phyloP scores from a whole-genome alignment of 495 filamentous ascomycete genomes.

The Staphylotrichum longicolle region DNA sequence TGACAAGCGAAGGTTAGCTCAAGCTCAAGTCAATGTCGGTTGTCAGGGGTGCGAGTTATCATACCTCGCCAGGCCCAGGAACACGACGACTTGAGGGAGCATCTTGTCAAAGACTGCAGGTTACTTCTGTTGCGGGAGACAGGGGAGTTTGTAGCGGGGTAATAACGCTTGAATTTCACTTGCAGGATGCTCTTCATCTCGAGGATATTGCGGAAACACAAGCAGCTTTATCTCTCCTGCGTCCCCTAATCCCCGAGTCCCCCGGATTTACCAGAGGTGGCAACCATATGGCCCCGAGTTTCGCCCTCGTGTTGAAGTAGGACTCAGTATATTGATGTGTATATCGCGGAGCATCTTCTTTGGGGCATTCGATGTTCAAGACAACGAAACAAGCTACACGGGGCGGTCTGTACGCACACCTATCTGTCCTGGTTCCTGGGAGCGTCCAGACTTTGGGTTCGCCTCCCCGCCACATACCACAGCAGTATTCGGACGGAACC shows the following conservation, averaged over 20 bases:
- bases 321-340: conserved; percentile 26
- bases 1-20: not conserved
- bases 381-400: not conserved
- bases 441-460: conserved; percentile 1
- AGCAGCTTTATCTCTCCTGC: not conserved
- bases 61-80: conserved; percentile 18
- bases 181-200: not conserved
- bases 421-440: conserved; percentile 10
- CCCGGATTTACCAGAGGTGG: not conserved
- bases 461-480: not conserved
- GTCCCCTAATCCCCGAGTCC: not conserved
- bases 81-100: conserved; percentile 8
- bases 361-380: not conserved
- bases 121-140: not conserved
- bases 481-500: not conserved
- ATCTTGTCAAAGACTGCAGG: not conserved
- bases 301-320: conserved; percentile 11
- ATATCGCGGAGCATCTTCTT: conserved; percentile 31
- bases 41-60: not conserved
- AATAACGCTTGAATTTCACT: not conserved
- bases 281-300: not conserved
- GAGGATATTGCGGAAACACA: not conserved
- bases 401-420: not conserved
- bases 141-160: not conserved
- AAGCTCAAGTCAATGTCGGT: not conserved